Percentiles rank a stretch among this genome's conserved stretches.
Evolutionary conservation across 169 alveolate species (phyloP).

Genomic region (Cryptosporidium muris): DNA sequence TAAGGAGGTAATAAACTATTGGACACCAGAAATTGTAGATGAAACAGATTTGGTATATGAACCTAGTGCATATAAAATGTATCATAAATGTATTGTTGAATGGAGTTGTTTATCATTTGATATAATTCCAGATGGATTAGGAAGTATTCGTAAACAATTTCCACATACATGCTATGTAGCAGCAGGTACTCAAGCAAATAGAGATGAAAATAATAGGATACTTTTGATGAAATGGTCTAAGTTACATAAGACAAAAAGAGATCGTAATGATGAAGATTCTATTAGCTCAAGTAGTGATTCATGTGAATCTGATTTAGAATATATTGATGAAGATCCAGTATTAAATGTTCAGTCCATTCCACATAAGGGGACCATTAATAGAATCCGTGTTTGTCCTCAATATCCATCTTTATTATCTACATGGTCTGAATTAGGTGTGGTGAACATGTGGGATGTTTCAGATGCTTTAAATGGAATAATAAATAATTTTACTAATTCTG

Average conservation of each 20-base stretch:
- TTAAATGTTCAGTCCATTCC: conserved; percentile 58
- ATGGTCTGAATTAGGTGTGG: conserved; percentile 64
- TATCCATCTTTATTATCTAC: conserved; percentile 53
- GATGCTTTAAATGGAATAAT: conserved; percentile 3
- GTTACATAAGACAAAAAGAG: conserved; percentile 55
- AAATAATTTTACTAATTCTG: conserved; percentile 14
- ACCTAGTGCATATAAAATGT: conserved; percentile 63
- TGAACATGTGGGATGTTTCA: conserved; percentile 63
- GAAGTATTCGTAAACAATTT: conserved; percentile 52
- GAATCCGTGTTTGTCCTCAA: conserved; percentile 68
- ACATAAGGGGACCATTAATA: conserved; percentile 56
- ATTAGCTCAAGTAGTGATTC: conserved; percentile 4
- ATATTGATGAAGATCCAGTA: conserved; percentile 55
- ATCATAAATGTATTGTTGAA: conserved; percentile 62
- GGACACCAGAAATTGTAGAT: conserved; percentile 47
- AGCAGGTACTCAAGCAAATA: conserved; percentile 72
- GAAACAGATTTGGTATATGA: conserved; percentile 41
- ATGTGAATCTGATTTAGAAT: conserved; percentile 20
- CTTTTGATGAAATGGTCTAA: conserved; percentile 69
- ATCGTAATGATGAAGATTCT: conserved; percentile 46
- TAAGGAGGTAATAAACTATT: conserved; percentile 1
- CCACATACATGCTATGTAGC: conserved; percentile 66
- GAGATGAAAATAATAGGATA: conserved; percentile 32
- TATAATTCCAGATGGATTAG: conserved; percentile 49
- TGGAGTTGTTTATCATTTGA: conserved; percentile 68